Base-by-base conservation (phyloP, 768 basidiomycete genomes). In the Kwoniella bestiolae region DNA sequence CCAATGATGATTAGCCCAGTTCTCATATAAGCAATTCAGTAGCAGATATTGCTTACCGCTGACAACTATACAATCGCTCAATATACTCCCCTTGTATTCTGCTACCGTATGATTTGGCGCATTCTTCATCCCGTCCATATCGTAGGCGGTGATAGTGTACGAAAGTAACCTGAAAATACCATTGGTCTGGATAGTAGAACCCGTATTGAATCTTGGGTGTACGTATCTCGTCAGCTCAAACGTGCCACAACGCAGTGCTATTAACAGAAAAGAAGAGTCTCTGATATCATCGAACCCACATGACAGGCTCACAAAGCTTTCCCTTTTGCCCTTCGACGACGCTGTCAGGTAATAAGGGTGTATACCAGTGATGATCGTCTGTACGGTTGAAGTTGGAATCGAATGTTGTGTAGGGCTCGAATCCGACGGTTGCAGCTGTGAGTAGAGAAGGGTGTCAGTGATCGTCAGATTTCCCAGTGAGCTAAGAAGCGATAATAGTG, bases 311-410 rank as follows among this genome's bases (percentile, higher is more conserved):
- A 52, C 51, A 52, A 11, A 52, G 28, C 28, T 32, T 12, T 7
- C 51, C 51, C 7, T n/a, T 52, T 26, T 52, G 14, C 9, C 14
- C 7, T 26, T 52, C 26, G 4, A 52, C n/a, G 5, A 52, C 25
- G 14, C 11, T 32, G 25, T 11, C 8, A 23, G 51, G 51, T 7
- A 52, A 7, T 14, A 52, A 29, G 8, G 51, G 9, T 6, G 51
- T 52, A 52, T 14, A 52, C 51, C 51, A 52, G 28, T 52, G 51
- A 25, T 29, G 14, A 52, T 52, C 29, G n/a, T 52, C 51, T 26
- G 26, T 32, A 14, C 51, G 21, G 23, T 23, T 52, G 26, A 26
- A 14, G 28, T 52, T 28, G 7, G 51, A 16, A 32, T 52, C 51
- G n/a, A 52, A 32, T 5, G 28, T n/a, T 26, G 51, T 52, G 6